Base-by-base conservation (phyloP, 2,329 filamentous ascomycete species). In the Ophiostoma novo-ulmi region DNA sequence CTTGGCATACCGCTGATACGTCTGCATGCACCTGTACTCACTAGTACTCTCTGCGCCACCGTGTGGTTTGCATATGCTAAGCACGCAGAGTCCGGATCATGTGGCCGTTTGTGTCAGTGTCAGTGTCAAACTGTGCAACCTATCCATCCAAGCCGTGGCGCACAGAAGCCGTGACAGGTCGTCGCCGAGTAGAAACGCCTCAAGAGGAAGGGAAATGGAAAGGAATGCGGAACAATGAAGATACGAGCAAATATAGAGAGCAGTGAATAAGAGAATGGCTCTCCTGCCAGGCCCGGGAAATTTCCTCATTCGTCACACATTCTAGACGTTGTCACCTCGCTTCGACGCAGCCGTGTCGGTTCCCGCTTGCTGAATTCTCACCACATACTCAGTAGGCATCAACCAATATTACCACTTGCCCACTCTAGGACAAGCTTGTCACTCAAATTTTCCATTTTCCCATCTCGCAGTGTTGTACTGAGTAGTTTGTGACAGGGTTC, bases 261-360 rank as follows among this genome's bases (percentile, higher is more conserved):
- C 8, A 58, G 8, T 13, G 11, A 58, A 58, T 10, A 26, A 58
- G 20, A n/a, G 1, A 13, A 35, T 35, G 17, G 26, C 22, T 31
- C 55, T 61, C 55, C 22, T 11, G 52, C 55, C 17, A 61, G 26
- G 26, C 13, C 26, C 55, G 55, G 55, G 22, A 26, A 61, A 14
- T 17, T 61, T 31, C 55, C 26, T 26, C 13, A 14, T 61, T 61
- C 55, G 55, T 35, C 55, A 31, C 14, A 35, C 26, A 35, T 35
- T 63, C 58, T 35, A 35, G 58, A 63, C 58, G 58, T 63, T 63
- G 58, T 63, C 26, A 63, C 58, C 58, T 63, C 58, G 58, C 58
- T 4, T 63, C 58, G 58, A 63, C 17, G n/a, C 22, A 26, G 52
- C 22, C 22, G 26, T 22, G 52, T n/a, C 52, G 13, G n/a, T 1